Conservation (phyloP, 345 rosid genomes). For the Hevea brasiliensis region DNA sequence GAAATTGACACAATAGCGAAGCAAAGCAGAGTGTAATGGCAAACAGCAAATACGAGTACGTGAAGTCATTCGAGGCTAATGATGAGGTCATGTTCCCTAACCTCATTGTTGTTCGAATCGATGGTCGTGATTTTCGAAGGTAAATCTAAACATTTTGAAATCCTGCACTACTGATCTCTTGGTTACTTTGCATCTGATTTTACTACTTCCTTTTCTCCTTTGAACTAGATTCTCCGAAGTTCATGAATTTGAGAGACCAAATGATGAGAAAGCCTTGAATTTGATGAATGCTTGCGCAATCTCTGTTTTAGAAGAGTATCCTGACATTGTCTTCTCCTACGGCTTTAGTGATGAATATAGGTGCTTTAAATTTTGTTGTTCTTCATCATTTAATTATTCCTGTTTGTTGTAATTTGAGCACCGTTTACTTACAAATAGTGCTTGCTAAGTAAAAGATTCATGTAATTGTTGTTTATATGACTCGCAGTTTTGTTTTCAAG, state of each 20-base stretch:
- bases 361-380: slow-evolving; percentile 26
- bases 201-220: slow-evolving; percentile 2
- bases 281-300: slow-evolving; percentile 75
- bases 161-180: background rate
- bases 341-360: slow-evolving; percentile 79
- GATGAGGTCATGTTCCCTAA: slow-evolving; percentile 72
- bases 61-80: slow-evolving; percentile 67
- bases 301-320: slow-evolving; percentile 65
- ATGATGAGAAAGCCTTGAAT: slow-evolving; percentile 57
- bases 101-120: slow-evolving; percentile 58
- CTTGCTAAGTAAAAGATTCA: background rate
- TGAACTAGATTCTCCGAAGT: slow-evolving; percentile 54
- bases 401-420: background rate
- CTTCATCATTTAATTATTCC: background rate
- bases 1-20: background rate
- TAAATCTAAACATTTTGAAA: slow-evolving; percentile 14
- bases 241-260: slow-evolving; percentile 77
- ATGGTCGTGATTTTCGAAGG: slow-evolving; percentile 61
- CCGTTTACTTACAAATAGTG: background rate
- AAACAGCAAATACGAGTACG: slow-evolving; percentile 91
- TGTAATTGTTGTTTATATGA: background rate
- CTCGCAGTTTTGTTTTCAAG: slow-evolving; percentile 77
- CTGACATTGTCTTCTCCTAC: slow-evolving; percentile 75
- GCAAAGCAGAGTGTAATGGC: slow-evolving; percentile 48
- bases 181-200: background rate